Conservation (phyloP, 768 basidiomycete species). For the Mycena indigotica region DNA sequence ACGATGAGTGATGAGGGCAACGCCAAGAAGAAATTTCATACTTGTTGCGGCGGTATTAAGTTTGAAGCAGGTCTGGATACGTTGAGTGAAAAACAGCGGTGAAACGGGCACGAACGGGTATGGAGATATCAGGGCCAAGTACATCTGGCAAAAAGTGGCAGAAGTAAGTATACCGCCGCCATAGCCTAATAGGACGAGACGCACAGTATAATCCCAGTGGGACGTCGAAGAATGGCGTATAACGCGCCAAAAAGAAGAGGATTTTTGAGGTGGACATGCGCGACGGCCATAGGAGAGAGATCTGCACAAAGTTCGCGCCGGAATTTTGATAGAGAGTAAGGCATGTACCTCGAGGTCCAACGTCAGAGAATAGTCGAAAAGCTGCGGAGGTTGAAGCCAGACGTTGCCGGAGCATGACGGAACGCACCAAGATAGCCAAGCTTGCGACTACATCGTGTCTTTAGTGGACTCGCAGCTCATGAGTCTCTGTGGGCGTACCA, state of each 20-base stretch:
- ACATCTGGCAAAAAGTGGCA: background rate
- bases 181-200: background rate
- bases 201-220: constrained; percentile 5
- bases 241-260: background rate
- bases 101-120: background rate
- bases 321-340: background rate
- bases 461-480: background rate
- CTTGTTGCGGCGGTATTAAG: background rate
- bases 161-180: background rate
- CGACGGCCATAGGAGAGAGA: constrained; percentile 5
- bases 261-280: background rate
- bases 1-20: background rate
- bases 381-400: background rate
- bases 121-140: background rate
- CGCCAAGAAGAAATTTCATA: background rate
- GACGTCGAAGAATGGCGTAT: constrained; percentile 10
- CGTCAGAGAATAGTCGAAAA: constrained; percentile 8
- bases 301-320: background rate
- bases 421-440: constrained; percentile 1
- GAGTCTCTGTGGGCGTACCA: background rate
- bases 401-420: background rate
- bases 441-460: background rate
- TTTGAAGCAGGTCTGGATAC: background rate
- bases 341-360: constrained; percentile 4
- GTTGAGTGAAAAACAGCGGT: background rate